Evolutionary conservation across 306 rosid genomes (phyloP).

Genomic region (Arachis hypogaea): DNA sequence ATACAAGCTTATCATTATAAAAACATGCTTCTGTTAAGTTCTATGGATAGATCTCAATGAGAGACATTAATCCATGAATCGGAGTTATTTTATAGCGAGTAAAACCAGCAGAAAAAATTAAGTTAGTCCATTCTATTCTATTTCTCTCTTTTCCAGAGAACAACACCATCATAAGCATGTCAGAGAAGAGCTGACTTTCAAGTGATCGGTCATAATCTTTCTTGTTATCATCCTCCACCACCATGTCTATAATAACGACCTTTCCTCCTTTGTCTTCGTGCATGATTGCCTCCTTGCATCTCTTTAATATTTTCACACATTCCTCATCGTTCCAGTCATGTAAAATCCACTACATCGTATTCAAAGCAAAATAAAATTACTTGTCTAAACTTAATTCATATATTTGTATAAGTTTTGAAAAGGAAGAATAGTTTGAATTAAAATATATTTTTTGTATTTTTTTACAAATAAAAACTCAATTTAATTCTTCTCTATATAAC

Average conservation of each 20-base stretch:
- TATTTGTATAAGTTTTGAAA: no score
- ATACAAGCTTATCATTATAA: no score
- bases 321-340: conserved; percentile 39
- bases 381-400: neutral
- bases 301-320: conserved; percentile 22
- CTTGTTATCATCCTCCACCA: conserved; percentile 1
- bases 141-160: conserved; percentile 24
- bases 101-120: conserved; percentile 31
- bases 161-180: conserved; percentile 38
- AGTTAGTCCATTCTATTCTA: conserved; percentile 28
- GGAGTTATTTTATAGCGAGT: conserved; percentile 30
- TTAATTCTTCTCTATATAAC: no score
- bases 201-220: neutral
- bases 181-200: conserved; percentile 33
- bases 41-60: conserved; percentile 32
- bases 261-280: conserved; percentile 4
- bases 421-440: no score
- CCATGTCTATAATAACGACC: conserved; percentile 37
- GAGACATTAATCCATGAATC: conserved; percentile 11
- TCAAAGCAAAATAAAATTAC: neutral
- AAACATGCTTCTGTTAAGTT: no score
- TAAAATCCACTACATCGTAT: conserved; percentile 28
- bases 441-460: no score
- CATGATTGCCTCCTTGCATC: conserved; percentile 29
- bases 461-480: no score